These are phyloP conservation scores for Candida dajiaensis DNA, from an alignment of 805 yeast genomes.

Conservation along the genomic window DNA sequence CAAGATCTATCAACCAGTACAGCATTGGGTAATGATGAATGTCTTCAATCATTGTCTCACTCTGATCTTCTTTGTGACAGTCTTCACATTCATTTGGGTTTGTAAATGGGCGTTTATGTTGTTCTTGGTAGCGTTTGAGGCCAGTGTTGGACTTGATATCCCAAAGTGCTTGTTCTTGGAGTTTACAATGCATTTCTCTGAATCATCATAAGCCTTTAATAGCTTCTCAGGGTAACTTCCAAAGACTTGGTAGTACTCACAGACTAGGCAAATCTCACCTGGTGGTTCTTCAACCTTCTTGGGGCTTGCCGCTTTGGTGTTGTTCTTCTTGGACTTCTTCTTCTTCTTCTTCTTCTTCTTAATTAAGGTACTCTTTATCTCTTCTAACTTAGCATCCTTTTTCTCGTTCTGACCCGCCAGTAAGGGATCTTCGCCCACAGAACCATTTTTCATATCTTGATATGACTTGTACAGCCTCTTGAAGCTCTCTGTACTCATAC, in stretches of 20 bases:
- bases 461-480: not conserved
- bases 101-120: not conserved
- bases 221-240: not conserved
- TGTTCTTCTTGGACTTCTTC: not conserved
- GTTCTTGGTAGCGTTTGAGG: not conserved
- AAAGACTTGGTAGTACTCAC: conserved; percentile 1
- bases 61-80: not conserved
- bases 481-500: not conserved
- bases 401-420: not conserved
- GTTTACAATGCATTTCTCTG: not conserved
- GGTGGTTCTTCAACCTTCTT: not conserved
- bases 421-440: not conserved
- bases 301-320: not conserved
- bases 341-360: not conserved
- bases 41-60: not conserved
- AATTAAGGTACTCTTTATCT: too few species aligned
- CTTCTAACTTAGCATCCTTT: not conserved
- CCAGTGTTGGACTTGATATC: not conserved
- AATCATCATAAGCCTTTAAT: not conserved
- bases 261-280: not conserved
- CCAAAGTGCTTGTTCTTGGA: not conserved
- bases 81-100: not conserved
- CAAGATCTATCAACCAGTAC: not conserved
- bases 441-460: not conserved
- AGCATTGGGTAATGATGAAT: not conserved